phyloP scores from a whole-genome alignment of 768 basidiomycete species.

The Holtermannia corniformis region DNA sequence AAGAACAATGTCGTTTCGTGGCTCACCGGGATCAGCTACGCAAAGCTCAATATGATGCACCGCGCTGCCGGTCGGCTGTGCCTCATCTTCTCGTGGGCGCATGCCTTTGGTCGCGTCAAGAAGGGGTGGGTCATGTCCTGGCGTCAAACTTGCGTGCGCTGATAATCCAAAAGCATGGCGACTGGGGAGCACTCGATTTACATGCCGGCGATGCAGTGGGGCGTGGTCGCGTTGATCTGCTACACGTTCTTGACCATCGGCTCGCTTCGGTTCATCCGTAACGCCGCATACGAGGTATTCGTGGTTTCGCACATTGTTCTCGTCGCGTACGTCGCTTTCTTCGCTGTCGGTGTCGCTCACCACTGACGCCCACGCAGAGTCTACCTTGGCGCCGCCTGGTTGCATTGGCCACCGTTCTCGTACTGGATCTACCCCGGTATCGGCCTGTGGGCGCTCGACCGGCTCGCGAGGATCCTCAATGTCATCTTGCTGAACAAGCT shows the following conservation, averaged over 20 bases:
- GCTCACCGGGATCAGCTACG: conserved; percentile 52
- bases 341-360: not conserved
- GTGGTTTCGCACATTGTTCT: conserved; percentile 37
- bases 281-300: conserved; percentile 39
- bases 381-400: conserved; percentile 23
- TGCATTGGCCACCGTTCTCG: conserved; percentile 23
- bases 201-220: conserved; percentile 18
- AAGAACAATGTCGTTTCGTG: conserved; percentile 55
- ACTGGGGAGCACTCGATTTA: not conserved
- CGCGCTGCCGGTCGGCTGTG: conserved; percentile 32
- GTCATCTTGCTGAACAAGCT: conserved; percentile 31
- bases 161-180: not conserved
- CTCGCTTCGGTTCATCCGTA: conserved; percentile 24
- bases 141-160: conserved; percentile 2
- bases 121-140: conserved; percentile 8
- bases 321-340: conserved; percentile 17
- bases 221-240: conserved; percentile 22
- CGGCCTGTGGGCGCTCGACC: conserved; percentile 36
- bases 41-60: conserved; percentile 46
- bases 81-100: conserved; percentile 28
- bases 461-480: conserved; percentile 23
- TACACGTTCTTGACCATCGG: conserved; percentile 26
- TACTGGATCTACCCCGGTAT: conserved; percentile 32
- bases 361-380: conserved; percentile 8
- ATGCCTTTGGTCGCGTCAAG: conserved; percentile 17